Base-by-base conservation (phyloP, 352 stramenopile genomes). In the Pythium apleroticum region DNA sequence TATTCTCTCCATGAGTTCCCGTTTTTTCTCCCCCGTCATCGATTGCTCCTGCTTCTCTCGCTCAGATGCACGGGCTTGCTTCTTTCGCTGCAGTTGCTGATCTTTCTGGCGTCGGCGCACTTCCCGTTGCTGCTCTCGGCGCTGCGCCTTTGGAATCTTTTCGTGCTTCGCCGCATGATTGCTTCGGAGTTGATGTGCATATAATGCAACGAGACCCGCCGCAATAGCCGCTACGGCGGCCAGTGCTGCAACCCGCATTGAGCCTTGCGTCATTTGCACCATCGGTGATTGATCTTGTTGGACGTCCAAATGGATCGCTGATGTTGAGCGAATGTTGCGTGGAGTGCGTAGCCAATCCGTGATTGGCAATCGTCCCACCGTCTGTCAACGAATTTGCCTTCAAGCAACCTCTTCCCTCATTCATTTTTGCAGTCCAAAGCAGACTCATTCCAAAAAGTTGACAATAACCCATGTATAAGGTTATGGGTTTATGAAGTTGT, bases 1-100 rank as follows among this genome's bases (percentile, higher is more conserved):
- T 60, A 81, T 86, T 1, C 71, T 54, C 54, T 89, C 84, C 49
- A 78, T 74, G 15, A 75, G 59, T 52, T 90, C 84, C 7, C 60
- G 63, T 33, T 74, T 78, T 55, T 88, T 60, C 25, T 87, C 76
- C 3, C 69, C 60, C 0, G 63, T 88, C 77, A 82, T 79, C 3
- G 4, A 12, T 3, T 49, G 39, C 33, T 63, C 48, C 19, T 55
- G 24, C 8, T 33, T 28, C 10, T 48, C 50, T 45, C 54, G 41
- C 37, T 65, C 60, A 1, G 5, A 9, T 9, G 60, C 39, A 25
- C 60, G 54, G 19, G 52, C 55, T 25, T 46, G 28, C 20, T 62
- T 68, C 33, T 66, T 66, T 3, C 31, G 35, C 24, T 33, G 17
- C 9, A 68, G 55, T 20, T 55, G 66, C 19, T 37, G 17, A 28